Percentiles rank a stretch among this genome's conserved stretches.
These are phyloP conservation scores for Ascochyta rabiei DNA, from an alignment of 2,329 filamentous ascomycete genomes.

Conservation along the genomic window DNA sequence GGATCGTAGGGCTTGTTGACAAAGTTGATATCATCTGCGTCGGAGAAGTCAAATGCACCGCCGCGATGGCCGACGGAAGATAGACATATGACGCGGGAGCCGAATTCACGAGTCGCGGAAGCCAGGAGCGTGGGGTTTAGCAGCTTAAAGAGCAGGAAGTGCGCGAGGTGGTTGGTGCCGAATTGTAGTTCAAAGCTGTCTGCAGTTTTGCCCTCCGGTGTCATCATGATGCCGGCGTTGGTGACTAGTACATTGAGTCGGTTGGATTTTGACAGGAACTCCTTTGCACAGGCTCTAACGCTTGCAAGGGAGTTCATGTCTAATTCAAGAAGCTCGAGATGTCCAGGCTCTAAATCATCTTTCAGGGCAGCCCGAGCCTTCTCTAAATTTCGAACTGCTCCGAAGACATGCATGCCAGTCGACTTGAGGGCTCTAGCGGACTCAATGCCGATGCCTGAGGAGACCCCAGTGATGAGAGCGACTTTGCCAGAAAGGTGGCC, in stretches of 20 bases:
- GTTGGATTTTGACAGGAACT: conserved; percentile 20
- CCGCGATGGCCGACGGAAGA: conserved; percentile 44
- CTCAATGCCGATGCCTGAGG: too few relatives aligned
- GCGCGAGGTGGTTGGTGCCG: conserved; percentile 54
- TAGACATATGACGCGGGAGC: conserved; percentile 57
- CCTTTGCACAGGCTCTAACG: neutral
- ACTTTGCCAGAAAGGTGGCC: too few relatives aligned
- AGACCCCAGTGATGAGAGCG: too few relatives aligned
- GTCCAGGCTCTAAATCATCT: neutral
- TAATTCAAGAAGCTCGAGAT: conserved; percentile 41
- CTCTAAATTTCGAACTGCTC: neutral
- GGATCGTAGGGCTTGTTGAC: neutral
- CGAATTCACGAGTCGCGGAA: conserved; percentile 45
- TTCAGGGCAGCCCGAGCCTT: neutral
- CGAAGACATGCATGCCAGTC: neutral
- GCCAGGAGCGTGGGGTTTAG: conserved; percentile 53
- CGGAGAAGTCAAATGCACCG: neutral
- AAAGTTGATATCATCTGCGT: neutral
- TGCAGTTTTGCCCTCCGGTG: conserved; percentile 23
- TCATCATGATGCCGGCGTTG: conserved; percentile 45
- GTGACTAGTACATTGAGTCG: conserved; percentile 30
- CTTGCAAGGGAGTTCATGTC: conserved; percentile 21
- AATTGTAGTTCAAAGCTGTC: conserved; percentile 49
- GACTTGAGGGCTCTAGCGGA: neutral
- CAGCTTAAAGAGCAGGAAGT: conserved; percentile 60